A percentile compares a stretch with the other conserved stretches of the same genome.
These are phyloP conservation scores for Sutorius eximius DNA, from an alignment of 1,284 basidiomycete genomes.

Conservation along the genomic window DNA sequence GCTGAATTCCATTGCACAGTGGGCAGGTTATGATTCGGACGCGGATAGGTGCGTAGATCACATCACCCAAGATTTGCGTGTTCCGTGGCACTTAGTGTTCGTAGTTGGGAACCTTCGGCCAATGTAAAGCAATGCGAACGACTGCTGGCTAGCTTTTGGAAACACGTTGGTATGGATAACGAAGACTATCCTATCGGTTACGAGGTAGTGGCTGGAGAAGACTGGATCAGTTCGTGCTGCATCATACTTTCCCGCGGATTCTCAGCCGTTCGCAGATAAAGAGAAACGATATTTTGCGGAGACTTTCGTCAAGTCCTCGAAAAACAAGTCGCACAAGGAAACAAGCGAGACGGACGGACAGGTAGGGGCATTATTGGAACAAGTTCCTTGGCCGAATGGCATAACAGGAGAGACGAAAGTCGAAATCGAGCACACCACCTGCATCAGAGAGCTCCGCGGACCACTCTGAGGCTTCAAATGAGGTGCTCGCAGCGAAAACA, in stretches of 20 bases:
- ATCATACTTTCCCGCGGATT: not conserved
- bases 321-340: constrained; percentile 26
- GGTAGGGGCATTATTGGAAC: constrained; percentile 2
- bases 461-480: constrained; percentile 11
- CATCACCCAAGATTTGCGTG: not conserved
- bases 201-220: constrained; percentile 38
- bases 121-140: constrained; percentile 56
- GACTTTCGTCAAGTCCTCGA: constrained; percentile 38
- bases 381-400: constrained; percentile 8
- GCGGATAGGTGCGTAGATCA: constrained; percentile 43
- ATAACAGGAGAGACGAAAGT: constrained; percentile 18
- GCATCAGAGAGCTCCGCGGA: constrained; percentile 11
- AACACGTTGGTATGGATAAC: constrained; percentile 55
- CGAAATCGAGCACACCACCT: constrained; percentile 8
- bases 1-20: constrained; percentile 38
- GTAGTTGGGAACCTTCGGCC: constrained; percentile 64
- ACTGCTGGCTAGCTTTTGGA: constrained; percentile 63
- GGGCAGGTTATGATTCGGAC: constrained; percentile 50
- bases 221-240: constrained; percentile 51
- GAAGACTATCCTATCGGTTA: constrained; percentile 50
- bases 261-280: constrained; percentile 27
- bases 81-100: not conserved
- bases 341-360: constrained; percentile 12
- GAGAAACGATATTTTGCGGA: constrained; percentile 46
- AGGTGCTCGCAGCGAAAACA: not conserved